phyloP scores from a whole-genome alignment of 805 yeast species.

The Kluyveromyces nonfermentans region DNA sequence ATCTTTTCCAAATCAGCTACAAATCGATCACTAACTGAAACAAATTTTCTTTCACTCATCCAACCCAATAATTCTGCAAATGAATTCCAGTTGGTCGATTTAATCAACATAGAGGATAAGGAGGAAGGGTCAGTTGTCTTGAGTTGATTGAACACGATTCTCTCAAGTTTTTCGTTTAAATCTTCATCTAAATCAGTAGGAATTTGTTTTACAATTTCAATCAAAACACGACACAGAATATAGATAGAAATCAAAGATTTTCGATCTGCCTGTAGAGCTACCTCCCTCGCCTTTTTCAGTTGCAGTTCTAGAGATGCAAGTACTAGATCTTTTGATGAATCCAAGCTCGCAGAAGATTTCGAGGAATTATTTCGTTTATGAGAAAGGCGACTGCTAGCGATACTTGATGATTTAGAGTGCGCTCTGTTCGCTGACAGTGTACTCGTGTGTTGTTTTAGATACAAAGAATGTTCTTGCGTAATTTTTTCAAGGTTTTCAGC shows the following conservation, averaged over 20 bases:
- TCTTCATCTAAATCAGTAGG: slow-evolving; percentile 70
- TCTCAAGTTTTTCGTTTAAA: slow-evolving; percentile 76
- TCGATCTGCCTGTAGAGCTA: slow-evolving; percentile 76
- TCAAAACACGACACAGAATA: slow-evolving; percentile 81
- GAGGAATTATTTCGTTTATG: slow-evolving; percentile 47
- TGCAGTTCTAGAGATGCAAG: slow-evolving; percentile 35
- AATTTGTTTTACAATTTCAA: slow-evolving; percentile 86
- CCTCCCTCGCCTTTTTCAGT: slow-evolving; percentile 41
- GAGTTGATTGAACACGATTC: slow-evolving; percentile 83
- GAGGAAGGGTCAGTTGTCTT: slow-evolving; percentile 75
- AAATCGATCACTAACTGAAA: slow-evolving; percentile 86
- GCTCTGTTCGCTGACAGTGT: slow-evolving; percentile 12
- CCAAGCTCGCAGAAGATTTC: slow-evolving; percentile 27
- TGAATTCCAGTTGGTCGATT: slow-evolving; percentile 89
- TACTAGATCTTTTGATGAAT: slow-evolving; percentile 45
- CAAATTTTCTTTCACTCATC: slow-evolving; percentile 77
- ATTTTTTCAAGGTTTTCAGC: slow-evolving; percentile 43
- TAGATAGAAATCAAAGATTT: slow-evolving; percentile 81
- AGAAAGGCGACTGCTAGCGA: slow-evolving; percentile 25
- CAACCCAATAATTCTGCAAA: slow-evolving; percentile 83
- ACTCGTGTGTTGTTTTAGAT: not conserved
- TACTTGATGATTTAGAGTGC: slow-evolving; percentile 26
- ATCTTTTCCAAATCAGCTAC: slow-evolving; percentile 85
- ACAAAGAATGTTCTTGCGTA: slow-evolving; percentile 27
- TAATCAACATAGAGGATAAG: slow-evolving; percentile 57